phyloP scores from a whole-genome alignment of 2,329 filamentous ascomycete genomes.

The Colletotrichum euphorbiae region DNA sequence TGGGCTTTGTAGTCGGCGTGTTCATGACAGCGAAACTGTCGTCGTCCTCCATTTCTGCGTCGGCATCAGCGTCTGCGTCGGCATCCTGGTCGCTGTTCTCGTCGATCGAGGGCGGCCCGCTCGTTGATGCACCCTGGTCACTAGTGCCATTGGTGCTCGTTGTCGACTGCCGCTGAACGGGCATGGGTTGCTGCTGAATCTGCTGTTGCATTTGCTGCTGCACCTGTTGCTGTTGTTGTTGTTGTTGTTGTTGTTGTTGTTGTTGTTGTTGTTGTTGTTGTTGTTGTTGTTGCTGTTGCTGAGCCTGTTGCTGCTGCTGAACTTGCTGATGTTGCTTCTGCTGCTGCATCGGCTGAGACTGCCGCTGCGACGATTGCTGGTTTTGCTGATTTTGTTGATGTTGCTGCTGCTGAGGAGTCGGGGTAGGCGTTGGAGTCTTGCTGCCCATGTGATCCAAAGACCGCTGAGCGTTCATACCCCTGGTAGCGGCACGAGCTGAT shows the following conservation, averaged over 20 bases:
- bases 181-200: constrained; percentile 41
- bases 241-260: constrained; percentile 32
- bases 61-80: constrained; percentile 55
- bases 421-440: constrained; percentile 39
- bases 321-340: constrained; percentile 44
- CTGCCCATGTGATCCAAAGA: constrained; percentile 54
- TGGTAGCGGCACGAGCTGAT: constrained; percentile 57
- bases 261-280: constrained; percentile 42
- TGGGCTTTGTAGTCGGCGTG: constrained; percentile 52
- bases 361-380: constrained; percentile 47
- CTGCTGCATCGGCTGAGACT: constrained; percentile 48
- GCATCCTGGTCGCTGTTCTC: constrained; percentile 61
- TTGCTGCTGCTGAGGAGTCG: constrained; percentile 41
- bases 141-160: constrained; percentile 51
- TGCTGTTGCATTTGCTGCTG: constrained; percentile 43
- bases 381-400: constrained; percentile 42
- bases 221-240: constrained; percentile 39
- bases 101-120: constrained; percentile 55
- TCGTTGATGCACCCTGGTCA: constrained; percentile 50
- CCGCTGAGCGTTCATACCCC: constrained; percentile 63
- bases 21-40: constrained; percentile 65
- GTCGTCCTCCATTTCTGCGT: constrained; percentile 67
- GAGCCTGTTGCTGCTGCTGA: constrained; percentile 50
- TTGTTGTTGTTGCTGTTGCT: constrained; percentile 46
- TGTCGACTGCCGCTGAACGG: constrained; percentile 45